Evolutionary conservation across 192 early-diverging fungal genomes (phyloP), one percentile per base, ranked within the genome.

Genomic region (Backusella morwellensis): DNA sequence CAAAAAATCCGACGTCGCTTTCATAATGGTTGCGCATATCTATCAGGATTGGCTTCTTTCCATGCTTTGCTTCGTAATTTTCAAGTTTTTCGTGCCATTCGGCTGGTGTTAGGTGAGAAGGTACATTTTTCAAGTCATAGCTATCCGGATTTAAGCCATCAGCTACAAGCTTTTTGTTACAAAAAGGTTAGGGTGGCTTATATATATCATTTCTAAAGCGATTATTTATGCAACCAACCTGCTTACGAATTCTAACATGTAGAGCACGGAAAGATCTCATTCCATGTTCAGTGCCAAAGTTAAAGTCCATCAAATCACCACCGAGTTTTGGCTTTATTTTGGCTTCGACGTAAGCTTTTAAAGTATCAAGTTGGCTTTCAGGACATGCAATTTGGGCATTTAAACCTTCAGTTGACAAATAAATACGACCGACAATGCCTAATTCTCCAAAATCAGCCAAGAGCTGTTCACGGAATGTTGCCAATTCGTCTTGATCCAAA

Each of bases 1-100:
- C 87, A 78, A 95, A 95, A 66, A 88, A 87, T 6, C 93, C 93
- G 42, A 95, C 89, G 1, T 91, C 80, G 71, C 85, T 89, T 79
- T 95, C 93, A 78, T 95, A 95, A 38, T 87, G 88, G 76, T 95
- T 95, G 68, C 93, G 88, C 92, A 95, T 93, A 71, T 95, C 93
- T 23, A 95, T 87, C 19, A 95, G 63, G 29, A 91, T 69, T 0
- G 84, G 85, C 4, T 86, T 77, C 68, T 86, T 76, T 4, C 79
- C 81, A 38, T 76, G 77, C 38, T 74, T 70, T 52, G 15, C 52
- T 47, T 80, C 74, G 19, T 81, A 79, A 12, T 81, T 82, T 1
- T 80, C 73, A n/a, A 93, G 75, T 59, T 86, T 85, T 9, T 82
- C 68, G 52, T 92, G 91, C 91, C 92, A 95, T 63, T 90, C 88